Evolutionary conservation across 805 yeast genomes (phyloP).

Genomic region (Saccharomycopsis schoenii): DNA sequence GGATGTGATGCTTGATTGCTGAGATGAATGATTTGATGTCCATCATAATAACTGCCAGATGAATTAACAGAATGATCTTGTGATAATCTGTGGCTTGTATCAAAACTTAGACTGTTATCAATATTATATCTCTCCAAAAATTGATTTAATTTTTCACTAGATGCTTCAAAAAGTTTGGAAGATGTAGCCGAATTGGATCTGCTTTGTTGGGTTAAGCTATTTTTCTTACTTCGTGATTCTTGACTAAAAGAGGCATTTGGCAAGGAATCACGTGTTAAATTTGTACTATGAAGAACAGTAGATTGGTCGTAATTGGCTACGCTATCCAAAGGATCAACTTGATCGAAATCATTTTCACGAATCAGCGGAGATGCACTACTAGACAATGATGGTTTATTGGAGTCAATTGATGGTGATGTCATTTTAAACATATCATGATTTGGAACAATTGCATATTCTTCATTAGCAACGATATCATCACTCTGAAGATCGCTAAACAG

Average conservation of each 20-base stretch:
- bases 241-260: background rate
- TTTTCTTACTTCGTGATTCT: background rate
- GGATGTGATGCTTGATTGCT: background rate
- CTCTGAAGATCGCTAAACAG: background rate
- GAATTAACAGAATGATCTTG: background rate
- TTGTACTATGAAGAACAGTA: background rate
- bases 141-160: background rate
- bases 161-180: background rate
- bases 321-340: background rate
- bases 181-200: background rate
- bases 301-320: background rate
- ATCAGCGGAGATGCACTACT: background rate
- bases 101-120: background rate
- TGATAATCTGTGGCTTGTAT: background rate
- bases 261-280: background rate
- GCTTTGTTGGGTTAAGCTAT: background rate
- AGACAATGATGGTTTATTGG: background rate
- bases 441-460: background rate
- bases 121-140: background rate
- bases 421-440: background rate
- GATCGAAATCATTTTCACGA: background rate
- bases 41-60: background rate
- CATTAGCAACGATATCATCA: background rate
- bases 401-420: background rate
- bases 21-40: background rate